phyloP scores from a whole-genome alignment of 1,284 basidiomycete species.

The Termitomyces sp. region DNA sequence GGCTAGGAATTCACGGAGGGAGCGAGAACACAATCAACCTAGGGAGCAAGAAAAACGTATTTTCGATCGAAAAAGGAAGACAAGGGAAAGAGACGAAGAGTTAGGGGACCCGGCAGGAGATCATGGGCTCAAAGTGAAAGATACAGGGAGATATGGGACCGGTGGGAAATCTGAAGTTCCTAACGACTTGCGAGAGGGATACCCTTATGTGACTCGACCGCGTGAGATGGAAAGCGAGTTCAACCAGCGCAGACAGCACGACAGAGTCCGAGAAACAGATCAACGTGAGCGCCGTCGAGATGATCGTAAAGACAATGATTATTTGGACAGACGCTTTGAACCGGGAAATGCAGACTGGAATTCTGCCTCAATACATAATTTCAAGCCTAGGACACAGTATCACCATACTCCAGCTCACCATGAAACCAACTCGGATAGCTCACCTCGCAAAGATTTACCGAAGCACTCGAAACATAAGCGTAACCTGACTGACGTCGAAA shows the following conservation, averaged over 20 bases:
- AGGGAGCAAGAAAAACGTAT: constrained; percentile 7
- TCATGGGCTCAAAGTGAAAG: background rate
- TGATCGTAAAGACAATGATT: constrained; percentile 15
- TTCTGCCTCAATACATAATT: background rate
- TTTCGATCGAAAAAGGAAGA: constrained; percentile 14
- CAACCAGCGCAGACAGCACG: constrained; percentile 1
- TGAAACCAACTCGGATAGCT: constrained; percentile 25
- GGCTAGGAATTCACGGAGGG: constrained; percentile 2
- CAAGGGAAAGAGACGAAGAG: background rate
- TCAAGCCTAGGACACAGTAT: background rate
- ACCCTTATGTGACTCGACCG: background rate
- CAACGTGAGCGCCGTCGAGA: constrained; percentile 11
- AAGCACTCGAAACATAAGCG: constrained; percentile 14
- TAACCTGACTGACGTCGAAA: constrained; percentile 8
- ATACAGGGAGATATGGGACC: background rate
- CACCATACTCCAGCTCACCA: constrained; percentile 12
- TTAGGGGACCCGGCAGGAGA: background rate
- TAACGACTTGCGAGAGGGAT: background rate
- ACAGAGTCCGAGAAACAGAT: background rate
- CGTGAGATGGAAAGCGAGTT: constrained; percentile 2
- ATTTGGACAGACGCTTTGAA: constrained; percentile 18
- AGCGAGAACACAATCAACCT: constrained; percentile 13
- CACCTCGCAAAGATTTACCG: constrained; percentile 14
- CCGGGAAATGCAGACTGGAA: constrained; percentile 6
- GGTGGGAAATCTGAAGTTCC: background rate